Evolutionary conservation across 495 filamentous ascomycete species (phyloP), one percentile per base, ranked within the genome.

Genomic region (Aspergillus ellipticus): DNA sequence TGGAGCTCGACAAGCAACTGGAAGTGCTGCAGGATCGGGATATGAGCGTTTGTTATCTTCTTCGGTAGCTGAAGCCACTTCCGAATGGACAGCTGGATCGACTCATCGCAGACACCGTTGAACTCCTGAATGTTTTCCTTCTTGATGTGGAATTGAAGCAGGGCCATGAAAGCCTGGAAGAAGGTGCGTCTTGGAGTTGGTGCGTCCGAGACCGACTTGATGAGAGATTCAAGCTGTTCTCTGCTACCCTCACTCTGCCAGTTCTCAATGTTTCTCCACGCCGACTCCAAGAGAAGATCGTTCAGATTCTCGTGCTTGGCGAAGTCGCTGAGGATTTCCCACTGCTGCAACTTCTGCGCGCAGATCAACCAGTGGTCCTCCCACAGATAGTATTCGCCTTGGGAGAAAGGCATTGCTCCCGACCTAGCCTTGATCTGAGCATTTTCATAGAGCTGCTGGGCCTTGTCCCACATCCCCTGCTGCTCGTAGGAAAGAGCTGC

Each of bases 271-370:
- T 90, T 86, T 56, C 95, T 85, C 95, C 95, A 99, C 5, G 89
- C 90, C 48, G 92, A 87, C 67, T 99, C 95, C 16, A 99, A 74
- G 19, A 96, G 82, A n/a, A 99, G 83, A 64, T 99, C 95, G 66
- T 97, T 96, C 70, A 95, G 86, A 62, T 97, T 99, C 64, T 99
- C 95, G 56, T 97, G 93, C 70, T 97, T 97, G n/a, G 95, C 92
- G 59, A 96, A 97, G 58, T 99, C 95, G 51, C 86, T 88, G 24
- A 99, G 72, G 53, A 99, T 89, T 52, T 99, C 95, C 95, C 95
- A 99, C 60, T 97, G 95, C 66, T 99, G 95, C 35, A 99, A 81
- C 75, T 97, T 99, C 72, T 97, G 90, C 2, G 93, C 94, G 66
- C 95, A 97, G 39, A 95, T 80, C 31, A 97, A 82, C 95, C 95